Evolutionary conservation across 306 rosid genomes (phyloP).

Genomic region (Carpinus viminea): DNA sequence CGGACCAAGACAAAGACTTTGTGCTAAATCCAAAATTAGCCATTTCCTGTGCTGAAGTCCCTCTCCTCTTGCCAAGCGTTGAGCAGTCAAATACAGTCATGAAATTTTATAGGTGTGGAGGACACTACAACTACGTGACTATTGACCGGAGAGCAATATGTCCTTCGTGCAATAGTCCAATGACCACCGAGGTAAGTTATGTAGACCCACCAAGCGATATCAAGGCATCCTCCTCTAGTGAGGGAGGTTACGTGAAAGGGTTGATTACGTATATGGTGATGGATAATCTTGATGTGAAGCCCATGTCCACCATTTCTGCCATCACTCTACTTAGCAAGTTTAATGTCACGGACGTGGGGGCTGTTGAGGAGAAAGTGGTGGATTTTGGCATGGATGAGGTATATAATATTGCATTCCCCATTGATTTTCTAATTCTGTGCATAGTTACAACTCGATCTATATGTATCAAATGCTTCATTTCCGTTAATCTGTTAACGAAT

Average conservation of each 20-base stretch:
- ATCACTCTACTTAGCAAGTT: slow-evolving; percentile 14
- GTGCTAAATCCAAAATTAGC: slow-evolving; percentile 6
- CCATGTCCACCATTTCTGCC: slow-evolving; percentile 20
- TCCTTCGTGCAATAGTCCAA: not conserved
- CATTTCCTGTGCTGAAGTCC: not conserved
- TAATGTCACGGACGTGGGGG: slow-evolving; percentile 16
- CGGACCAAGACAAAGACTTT: not conserved
- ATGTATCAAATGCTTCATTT: no score
- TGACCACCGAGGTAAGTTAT: not conserved
- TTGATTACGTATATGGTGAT: slow-evolving; percentile 35
- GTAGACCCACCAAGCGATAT: not conserved
- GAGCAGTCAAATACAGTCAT: no score
- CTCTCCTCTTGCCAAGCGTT: not conserved
- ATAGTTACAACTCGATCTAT: no score
- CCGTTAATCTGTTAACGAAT: no score
- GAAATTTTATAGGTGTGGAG: no score
- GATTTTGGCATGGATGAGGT: slow-evolving; percentile 31
- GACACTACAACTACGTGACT: rapidly evolving
- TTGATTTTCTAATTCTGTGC: no score
- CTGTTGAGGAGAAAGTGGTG: slow-evolving; percentile 28
- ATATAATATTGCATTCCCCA: not conserved
- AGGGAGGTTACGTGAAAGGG: slow-evolving; percentile 33
- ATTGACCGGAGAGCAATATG: no score
- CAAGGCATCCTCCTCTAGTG: not conserved
- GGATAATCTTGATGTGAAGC: slow-evolving; percentile 39